Conservation (phyloP, 2,329 filamentous ascomycete species). For the Pseudocercospora musae region DNA sequence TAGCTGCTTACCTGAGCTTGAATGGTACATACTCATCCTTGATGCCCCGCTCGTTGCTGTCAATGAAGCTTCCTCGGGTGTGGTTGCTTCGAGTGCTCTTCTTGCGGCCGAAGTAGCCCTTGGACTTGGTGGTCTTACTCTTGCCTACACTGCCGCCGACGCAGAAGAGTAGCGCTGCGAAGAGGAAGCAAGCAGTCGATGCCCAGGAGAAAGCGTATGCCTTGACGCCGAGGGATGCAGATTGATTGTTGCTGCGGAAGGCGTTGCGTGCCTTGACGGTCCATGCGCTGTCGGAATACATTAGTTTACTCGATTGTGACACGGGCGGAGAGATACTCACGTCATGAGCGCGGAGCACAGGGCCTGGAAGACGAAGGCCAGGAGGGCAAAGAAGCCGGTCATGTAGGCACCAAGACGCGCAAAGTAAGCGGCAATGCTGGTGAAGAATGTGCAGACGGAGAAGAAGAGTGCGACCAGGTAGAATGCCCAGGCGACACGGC, state of each 20-base stretch:
- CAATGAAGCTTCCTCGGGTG: conserved; percentile 52
- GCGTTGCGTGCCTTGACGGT: conserved; percentile 68
- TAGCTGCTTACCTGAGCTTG: background rate
- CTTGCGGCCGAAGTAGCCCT: conserved; percentile 49
- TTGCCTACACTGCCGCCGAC: conserved; percentile 54
- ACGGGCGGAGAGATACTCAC: conserved; percentile 47
- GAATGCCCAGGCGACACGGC: conserved; percentile 90
- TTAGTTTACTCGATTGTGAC: conserved; percentile 5
- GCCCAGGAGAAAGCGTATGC: conserved; percentile 78
- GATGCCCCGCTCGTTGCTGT: conserved; percentile 58
- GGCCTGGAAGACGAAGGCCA: conserved; percentile 67
- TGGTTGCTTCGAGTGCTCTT: conserved; percentile 47
- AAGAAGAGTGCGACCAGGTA: conserved; percentile 83
- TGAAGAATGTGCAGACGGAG: conserved; percentile 63
- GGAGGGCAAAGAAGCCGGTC: conserved; percentile 54
- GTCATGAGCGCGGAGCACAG: conserved; percentile 71
- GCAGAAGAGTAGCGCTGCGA: conserved; percentile 67
- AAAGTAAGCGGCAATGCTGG: conserved; percentile 66
- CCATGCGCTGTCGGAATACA: conserved; percentile 50
- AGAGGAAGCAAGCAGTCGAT: conserved; percentile 62
- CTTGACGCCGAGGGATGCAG: conserved; percentile 61
- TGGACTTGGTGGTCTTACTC: conserved; percentile 38
- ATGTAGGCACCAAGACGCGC: conserved; percentile 68
- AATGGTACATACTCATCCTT: conserved; percentile 66
- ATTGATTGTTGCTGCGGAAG: conserved; percentile 56